These are phyloP conservation scores for Sinapis alba DNA, from an alignment of 441 rosid genomes.

Conservation along the genomic window DNA sequence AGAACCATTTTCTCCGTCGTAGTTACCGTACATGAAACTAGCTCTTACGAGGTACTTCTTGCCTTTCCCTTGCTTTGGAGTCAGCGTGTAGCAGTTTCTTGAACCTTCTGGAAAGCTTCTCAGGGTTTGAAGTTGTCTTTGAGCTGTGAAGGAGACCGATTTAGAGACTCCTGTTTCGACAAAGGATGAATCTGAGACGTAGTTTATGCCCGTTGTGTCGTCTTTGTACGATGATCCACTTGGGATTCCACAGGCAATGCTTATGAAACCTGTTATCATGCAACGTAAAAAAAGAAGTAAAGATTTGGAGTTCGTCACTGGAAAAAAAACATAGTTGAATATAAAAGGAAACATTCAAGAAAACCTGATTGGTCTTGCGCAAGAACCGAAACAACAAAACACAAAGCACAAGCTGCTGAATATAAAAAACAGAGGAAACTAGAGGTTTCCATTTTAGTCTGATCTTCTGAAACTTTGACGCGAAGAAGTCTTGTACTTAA, in stretches of 20 bases:
- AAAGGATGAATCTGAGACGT: conserved; percentile 35
- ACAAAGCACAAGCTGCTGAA: conserved; percentile 9
- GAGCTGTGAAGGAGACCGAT: conserved; percentile 10
- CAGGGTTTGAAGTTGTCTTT: conserved; percentile 31
- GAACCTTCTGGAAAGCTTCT: conserved; percentile 58
- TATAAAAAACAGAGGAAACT: neutral
- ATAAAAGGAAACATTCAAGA: too few species aligned
- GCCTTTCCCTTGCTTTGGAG: conserved; percentile 47
- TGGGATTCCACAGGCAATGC: conserved; percentile 37
- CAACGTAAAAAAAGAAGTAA: neutral
- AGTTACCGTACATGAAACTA: conserved; percentile 61
- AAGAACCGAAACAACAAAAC: conserved; percentile 5
- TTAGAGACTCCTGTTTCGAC: conserved; percentile 26
- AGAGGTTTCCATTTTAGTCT: conserved; percentile 9
- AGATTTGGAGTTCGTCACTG: neutral
- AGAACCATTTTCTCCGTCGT: conserved; percentile 41
- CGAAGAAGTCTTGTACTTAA: neutral
- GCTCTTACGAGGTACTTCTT: conserved; percentile 54
- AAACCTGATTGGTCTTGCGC: conserved; percentile 29
- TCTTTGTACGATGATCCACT: conserved; percentile 36
- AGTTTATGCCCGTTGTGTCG: conserved; percentile 31
- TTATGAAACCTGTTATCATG: conserved; percentile 31
- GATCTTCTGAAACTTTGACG: neutral
- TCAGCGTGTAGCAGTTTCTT: conserved; percentile 55
- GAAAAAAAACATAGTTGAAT: too few species aligned